phyloP scores from a whole-genome alignment of 495 filamentous ascomycete species.

The Neurospora hispaniola region DNA sequence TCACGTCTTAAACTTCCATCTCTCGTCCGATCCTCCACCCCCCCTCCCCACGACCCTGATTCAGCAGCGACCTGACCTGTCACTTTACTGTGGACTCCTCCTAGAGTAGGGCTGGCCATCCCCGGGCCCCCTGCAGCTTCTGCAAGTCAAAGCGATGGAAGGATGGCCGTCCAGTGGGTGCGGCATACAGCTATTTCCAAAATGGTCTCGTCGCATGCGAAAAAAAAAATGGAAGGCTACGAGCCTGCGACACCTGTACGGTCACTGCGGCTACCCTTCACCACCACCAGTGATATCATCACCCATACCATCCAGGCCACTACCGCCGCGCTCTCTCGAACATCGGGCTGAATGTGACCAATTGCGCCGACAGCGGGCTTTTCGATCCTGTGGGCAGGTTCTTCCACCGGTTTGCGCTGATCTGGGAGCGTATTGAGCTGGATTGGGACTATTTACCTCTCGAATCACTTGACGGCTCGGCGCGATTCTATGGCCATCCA shows the following conservation, averaged over 20 bases:
- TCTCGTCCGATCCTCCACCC: not conserved
- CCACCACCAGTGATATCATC: not conserved
- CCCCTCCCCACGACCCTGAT: not conserved
- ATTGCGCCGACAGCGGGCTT: not conserved
- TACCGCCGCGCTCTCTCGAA: not conserved
- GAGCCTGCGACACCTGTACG: not conserved
- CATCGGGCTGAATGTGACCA: not conserved
- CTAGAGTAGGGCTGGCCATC: not conserved
- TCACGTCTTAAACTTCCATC: not conserved
- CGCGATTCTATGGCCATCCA: not conserved
- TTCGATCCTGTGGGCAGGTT: not conserved
- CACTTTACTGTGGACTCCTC: not conserved
- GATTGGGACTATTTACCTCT: not conserved
- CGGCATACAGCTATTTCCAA: not conserved
- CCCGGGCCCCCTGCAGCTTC: not conserved
- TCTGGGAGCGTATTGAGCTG: not conserved
- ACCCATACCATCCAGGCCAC: not conserved
- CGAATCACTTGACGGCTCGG: not conserved
- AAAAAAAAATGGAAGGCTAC: not conserved
- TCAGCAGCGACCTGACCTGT: not conserved
- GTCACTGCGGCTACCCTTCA: not conserved
- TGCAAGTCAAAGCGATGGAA: not conserved
- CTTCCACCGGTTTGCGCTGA: not conserved
- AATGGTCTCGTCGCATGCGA: not conserved
- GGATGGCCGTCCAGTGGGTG: not conserved